Base-by-base conservation (phyloP, 1,284 basidiomycete species). In the Albatrellus sp. region DNA sequence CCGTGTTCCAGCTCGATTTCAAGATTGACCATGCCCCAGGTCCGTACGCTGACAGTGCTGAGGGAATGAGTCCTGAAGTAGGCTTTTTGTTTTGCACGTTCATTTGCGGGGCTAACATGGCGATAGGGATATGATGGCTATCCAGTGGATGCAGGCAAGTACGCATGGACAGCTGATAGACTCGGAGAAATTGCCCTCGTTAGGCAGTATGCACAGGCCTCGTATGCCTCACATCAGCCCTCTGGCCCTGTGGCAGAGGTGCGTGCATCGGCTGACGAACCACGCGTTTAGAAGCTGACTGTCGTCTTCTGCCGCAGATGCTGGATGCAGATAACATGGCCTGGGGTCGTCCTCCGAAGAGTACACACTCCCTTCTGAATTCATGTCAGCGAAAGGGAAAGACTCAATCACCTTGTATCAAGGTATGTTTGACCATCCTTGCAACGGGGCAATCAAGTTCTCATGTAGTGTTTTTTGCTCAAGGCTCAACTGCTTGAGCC, bases 321-420 rank as follows among this genome's bases (percentile, higher is more conserved):
- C 55, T 69, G n/a, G 61, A 62, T 29, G 54, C 55, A n/a, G 66
- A 69, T 47, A 61, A 68, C 46, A 57, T 45, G 17, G 54, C 54
- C 19, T 55, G 55, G 55, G 34, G 43, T 29, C 12, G 33, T 37
- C 40, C 32, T 14, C 35, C 40, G 42, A 46, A 24, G 28, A 40
- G 14, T 20, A 30, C 10, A 13, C 43, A 14, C 7, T 35, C 10
- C 16, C 13, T 5, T 33, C 33, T 11, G 2, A 14, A 33, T 4
- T 45, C 14, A 28, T 30, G 7, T 14, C 37, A 13, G 19, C 33
- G 19, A 16, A 38, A 20, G 35, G 30, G 14, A 5, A 34, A 20
- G 29, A 13, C 30, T 16, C 16, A 12, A 33, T 28, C 28, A 40
- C 37, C 33, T 10, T 47, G 46, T 10, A 47, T 40, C 29, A 29